Evolutionary conservation across 352 stramenopile genomes (phyloP).

Genomic region (Phytophthora megakarya): DNA sequence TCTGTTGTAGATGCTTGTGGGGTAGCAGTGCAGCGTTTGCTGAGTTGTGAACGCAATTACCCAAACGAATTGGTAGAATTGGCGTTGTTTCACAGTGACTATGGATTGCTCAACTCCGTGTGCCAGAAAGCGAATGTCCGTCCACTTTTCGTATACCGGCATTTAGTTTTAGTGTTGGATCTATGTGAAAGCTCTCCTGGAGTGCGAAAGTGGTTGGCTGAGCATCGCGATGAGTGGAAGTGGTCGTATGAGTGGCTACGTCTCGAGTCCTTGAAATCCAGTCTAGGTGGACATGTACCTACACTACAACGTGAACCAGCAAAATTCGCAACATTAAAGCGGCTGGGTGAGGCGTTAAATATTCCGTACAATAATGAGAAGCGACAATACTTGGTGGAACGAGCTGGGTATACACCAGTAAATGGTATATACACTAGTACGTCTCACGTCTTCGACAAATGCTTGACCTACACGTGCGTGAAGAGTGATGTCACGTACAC

Average conservation of each 20-base stretch:
- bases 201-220: conserved; percentile 60
- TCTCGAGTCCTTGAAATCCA: conserved; percentile 81
- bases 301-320: conserved; percentile 70
- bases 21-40: conserved; percentile 60
- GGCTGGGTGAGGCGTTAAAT: conserved; percentile 62
- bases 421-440: conserved; percentile 96
- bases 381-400: conserved; percentile 87
- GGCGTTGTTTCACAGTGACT: conserved; percentile 66
- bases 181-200: conserved; percentile 63
- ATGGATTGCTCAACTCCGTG: conserved; percentile 69
- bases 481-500: conserved; percentile 88
- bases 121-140: conserved; percentile 68
- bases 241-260: conserved; percentile 90
- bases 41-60: conserved; percentile 64
- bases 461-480: conserved; percentile 68
- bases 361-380: conserved; percentile 78
- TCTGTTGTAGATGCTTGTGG: conserved; percentile 80
- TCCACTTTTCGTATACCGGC: conserved; percentile 80
- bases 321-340: conserved; percentile 76
- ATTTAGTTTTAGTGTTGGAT: conserved; percentile 73
- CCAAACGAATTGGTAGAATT: conserved; percentile 72
- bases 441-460: conserved; percentile 72
- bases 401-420: conserved; percentile 90
- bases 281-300: conserved; percentile 65
- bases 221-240: conserved; percentile 64